Conservation (phyloP, 805 yeast species). For the Sungouiella thailandica region DNA sequence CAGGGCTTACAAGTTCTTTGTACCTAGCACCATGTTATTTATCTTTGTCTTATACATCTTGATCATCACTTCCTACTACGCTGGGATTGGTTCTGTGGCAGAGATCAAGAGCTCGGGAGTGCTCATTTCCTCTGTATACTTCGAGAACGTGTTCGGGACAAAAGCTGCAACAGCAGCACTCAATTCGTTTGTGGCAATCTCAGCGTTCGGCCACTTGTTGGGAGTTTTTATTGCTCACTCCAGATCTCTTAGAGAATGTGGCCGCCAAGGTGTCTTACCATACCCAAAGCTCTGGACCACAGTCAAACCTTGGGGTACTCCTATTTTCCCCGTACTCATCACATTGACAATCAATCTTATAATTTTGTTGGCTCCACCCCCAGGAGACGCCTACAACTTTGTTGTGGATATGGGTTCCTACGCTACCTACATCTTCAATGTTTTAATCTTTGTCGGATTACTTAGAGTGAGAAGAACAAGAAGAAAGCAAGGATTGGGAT, state of each 20-base stretch:
- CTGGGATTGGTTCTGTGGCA: slow-evolving; percentile 20
- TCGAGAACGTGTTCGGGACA: slow-evolving; percentile 27
- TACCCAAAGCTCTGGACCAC: slow-evolving; percentile 24
- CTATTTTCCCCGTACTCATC: slow-evolving; percentile 20
- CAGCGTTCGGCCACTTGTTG: slow-evolving; percentile 28
- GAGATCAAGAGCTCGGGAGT: slow-evolving; percentile 26
- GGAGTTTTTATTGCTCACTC: slow-evolving; percentile 27
- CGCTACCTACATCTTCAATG: slow-evolving; percentile 24
- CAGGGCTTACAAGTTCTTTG: slow-evolving; percentile 20
- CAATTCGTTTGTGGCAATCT: slow-evolving; percentile 24
- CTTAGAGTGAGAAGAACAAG: slow-evolving; percentile 25
- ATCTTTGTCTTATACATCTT: slow-evolving; percentile 29
- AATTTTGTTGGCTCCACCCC: slow-evolving; percentile 28
- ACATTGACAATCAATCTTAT: slow-evolving; percentile 23
- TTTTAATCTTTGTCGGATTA: slow-evolving; percentile 23
- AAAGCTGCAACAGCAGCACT: slow-evolving; percentile 20
- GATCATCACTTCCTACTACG: slow-evolving; percentile 29
- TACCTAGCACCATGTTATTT: slow-evolving; percentile 28
- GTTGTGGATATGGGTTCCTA: slow-evolving; percentile 29
- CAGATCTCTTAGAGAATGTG: slow-evolving; percentile 28
- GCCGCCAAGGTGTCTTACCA: slow-evolving; percentile 31
- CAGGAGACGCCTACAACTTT: slow-evolving; percentile 32
- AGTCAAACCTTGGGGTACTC: slow-evolving; percentile 29
- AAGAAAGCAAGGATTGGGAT: slow-evolving; percentile 16
- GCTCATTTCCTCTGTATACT: slow-evolving; percentile 25